A percentile compares a stretch with the other conserved stretches of the same genome.
These are phyloP conservation scores for Fusarium globosum DNA, from an alignment of 2,329 filamentous ascomycete species.

Conservation along the genomic window DNA sequence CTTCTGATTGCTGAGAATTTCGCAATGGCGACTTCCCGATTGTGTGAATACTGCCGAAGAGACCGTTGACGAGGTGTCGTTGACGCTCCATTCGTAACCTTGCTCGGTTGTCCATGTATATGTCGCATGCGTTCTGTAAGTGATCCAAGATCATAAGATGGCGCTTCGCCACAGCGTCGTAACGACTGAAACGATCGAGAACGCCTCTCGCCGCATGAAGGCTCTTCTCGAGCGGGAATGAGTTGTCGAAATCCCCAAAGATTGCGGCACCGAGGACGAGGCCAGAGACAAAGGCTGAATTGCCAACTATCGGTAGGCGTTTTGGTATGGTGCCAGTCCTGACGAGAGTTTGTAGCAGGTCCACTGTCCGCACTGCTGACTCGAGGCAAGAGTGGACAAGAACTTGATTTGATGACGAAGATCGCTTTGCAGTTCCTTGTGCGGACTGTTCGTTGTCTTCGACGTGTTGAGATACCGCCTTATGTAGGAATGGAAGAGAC, in stretches of 20 bases:
- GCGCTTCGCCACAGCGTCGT: slow-evolving; percentile 38
- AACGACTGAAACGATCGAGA: slow-evolving; percentile 37
- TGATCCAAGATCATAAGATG: slow-evolving; percentile 42
- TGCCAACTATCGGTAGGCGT: slow-evolving; percentile 58
- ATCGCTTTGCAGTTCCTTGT: slow-evolving; percentile 1
- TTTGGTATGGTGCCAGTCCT: slow-evolving; percentile 51
- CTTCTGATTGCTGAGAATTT: not conserved
- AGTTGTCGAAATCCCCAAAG: slow-evolving; percentile 57
- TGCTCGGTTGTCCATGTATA: slow-evolving; percentile 39
- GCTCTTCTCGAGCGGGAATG: slow-evolving; percentile 47
- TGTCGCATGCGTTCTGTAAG: slow-evolving; percentile 38
- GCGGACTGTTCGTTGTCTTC: slow-evolving; percentile 27
- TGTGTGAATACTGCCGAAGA: slow-evolving; percentile 40
- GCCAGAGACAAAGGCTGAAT: slow-evolving; percentile 58
- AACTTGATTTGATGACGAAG: slow-evolving; percentile 36
- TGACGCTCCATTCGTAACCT: slow-evolving; percentile 40
- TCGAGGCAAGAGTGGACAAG: slow-evolving; percentile 50
- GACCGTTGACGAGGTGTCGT: slow-evolving; percentile 37
- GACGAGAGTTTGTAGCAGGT: slow-evolving; percentile 52
- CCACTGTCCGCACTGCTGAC: slow-evolving; percentile 51
- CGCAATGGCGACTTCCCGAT: slow-evolving; percentile 29
- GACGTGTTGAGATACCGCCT: slow-evolving; percentile 42
- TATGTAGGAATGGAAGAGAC: slow-evolving; percentile 51
- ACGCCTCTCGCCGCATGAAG: slow-evolving; percentile 39
- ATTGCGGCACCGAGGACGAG: slow-evolving; percentile 57